Conservation (phyloP, 148 eudicot species). For the Bassia scoparia region DNA sequence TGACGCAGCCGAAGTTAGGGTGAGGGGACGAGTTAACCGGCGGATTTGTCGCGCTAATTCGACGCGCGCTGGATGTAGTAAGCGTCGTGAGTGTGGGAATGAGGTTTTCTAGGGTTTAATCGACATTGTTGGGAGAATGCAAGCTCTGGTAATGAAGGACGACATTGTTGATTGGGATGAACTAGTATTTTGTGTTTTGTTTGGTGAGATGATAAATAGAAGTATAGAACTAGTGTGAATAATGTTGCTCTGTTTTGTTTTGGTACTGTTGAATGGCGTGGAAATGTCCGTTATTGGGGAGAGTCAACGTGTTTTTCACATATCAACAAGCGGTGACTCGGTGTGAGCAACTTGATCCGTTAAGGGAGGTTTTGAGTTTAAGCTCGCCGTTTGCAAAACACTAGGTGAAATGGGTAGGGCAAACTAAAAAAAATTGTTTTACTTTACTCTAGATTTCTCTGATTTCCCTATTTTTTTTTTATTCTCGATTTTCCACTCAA, state of each 20-base stretch:
- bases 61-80: slow-evolving; percentile 66
- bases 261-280: background rate
- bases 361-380: too few species aligned
- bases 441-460: too few species aligned
- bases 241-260: background rate
- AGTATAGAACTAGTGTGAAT: background rate
- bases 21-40: slow-evolving; percentile 85
- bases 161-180: slow-evolving; percentile 21
- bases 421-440: too few species aligned
- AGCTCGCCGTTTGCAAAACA: too few species aligned
- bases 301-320: too few species aligned
- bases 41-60: slow-evolving; percentile 80
- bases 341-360: too few species aligned
- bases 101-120: background rate
- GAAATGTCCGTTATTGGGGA: slow-evolving; percentile 12
- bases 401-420: too few species aligned
- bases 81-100: slow-evolving; percentile 53
- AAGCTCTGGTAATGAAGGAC: slow-evolving; percentile 20
- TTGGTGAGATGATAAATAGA: background rate
- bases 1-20: slow-evolving; percentile 92
- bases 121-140: slow-evolving; percentile 28
- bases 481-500: too few species aligned
- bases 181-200: too few species aligned
- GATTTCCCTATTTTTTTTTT: too few species aligned
- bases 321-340: too few species aligned